Evolutionary conservation across 495 filamentous ascomycete genomes (phyloP), one percentile per base, ranked within the genome.

Genomic region (Neurospora pannonica): DNA sequence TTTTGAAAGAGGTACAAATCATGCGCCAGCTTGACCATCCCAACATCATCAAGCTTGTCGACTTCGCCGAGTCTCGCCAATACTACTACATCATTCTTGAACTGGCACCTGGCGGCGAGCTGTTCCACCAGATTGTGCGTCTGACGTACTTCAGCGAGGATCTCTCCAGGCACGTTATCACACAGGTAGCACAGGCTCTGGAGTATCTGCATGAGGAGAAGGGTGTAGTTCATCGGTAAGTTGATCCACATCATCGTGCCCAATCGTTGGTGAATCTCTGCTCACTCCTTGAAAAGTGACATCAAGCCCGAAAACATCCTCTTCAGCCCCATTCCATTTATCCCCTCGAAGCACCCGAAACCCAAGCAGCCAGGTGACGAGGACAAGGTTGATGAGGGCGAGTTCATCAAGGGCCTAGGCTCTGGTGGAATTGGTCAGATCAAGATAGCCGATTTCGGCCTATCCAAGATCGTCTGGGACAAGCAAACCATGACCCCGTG

Each of bases 401-500:
- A 98, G 80, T 99, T 97, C 75, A 89, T 95, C 72, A 85, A 85
- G 21, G 94, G 94, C 1, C 83, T 92, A 48, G 96, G 96, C 34
- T 85, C 92, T n/a, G 96, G 96, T 73, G 97, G 95, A 38, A 99
- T 99, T 76, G 96, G 96, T 37, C 85, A 85, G 73, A 97, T 99
- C 85, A 98, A 98, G 86, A 95, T 99, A 80, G 96, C 96, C 75
- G 96, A 99, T 81, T 99, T 99, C 81, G 96, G 96, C 73, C 85
- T 99, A 11, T 98, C 95, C 62, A 99, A 99, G 83, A 91, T 99
- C 72, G 94, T 99, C 11, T 99, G 96, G 96, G 97, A 99, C 78
- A 94, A 89, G 73, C 93, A 97, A 79, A 99, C 96, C n/a, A 98
- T 98, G 94, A 99, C 96, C 3, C 96, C 96, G 28, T 99, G 96